Evolutionary conservation across 1,284 basidiomycete genomes (phyloP), one percentile per base, ranked within the genome.

Genomic region (Leccinum solheimii): DNA sequence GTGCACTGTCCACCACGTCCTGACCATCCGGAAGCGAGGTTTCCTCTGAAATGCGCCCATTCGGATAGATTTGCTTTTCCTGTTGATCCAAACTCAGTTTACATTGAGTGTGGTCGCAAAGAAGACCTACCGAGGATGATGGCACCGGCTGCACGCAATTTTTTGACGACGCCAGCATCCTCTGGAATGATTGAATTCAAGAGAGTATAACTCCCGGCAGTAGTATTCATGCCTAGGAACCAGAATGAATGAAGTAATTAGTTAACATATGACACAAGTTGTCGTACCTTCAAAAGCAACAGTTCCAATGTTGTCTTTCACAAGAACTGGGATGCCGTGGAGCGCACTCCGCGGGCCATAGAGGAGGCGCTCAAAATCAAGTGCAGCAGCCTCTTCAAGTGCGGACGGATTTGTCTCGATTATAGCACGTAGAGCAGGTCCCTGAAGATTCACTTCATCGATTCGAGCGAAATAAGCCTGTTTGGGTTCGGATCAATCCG

Each of bases 271-370:
- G 14, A 3, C 43, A 9, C 43, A 9, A n/a, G 13, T 1, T 14
- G 13, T 40, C 58, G 45, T 59, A 82, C 84, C 85, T 72, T 87
- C 86, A 11, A 77, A 78, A 5, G 79, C 75, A 27, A 82, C 64
- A 0, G 86, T 88, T 0, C 81, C 86, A 36, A 88, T 88, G 67
- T 88, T 89, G 69, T 89, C 88, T 74, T 91, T 91, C 58, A 91
- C 67, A 3, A 90, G 73, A 49, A 91, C 78, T 0, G 89, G 89
- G 32, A 91, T 88, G 0, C 89, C 89, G 67, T 91, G 88, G 48
- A 91, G 72, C 1, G 73, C 67, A n/a, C 87, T 80, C 10, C 86
- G 78, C 7, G 77, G 75, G 1, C 85, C 84, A 0, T 68, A 76
- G 2, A 57, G 54, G 23, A 74, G 74, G 2, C 88, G 78, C 67